Conservation (phyloP, 257 asterid species). For the Penstemon newberryi region DNA sequence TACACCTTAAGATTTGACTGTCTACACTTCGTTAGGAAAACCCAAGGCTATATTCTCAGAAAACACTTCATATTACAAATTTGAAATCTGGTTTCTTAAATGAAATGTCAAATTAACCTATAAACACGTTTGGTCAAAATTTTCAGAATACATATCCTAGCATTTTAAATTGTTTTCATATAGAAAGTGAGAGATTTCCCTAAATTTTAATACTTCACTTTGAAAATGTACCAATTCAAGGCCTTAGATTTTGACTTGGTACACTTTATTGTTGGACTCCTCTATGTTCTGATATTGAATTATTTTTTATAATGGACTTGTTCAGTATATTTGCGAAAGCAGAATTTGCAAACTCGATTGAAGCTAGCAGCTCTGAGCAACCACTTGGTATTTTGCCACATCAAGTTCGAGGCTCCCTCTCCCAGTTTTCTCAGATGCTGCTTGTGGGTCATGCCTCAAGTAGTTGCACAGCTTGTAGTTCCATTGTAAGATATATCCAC, state of each 20-base stretch:
- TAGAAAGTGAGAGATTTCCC: too few relatives aligned
- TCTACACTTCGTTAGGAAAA: not conserved
- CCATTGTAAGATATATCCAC: slow-evolving; percentile 49
- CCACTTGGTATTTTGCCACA: slow-evolving; percentile 96
- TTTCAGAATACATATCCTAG: not conserved
- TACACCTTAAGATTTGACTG: not conserved
- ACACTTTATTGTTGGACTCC: slow-evolving; percentile 4
- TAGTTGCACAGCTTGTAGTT: slow-evolving; percentile 91
- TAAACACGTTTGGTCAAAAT: not conserved
- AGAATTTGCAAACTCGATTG: slow-evolving; percentile 63
- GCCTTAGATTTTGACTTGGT: slow-evolving; percentile 11
- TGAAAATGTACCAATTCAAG: not conserved
- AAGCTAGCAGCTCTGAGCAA: slow-evolving; percentile 47
- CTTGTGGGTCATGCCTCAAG: slow-evolving; percentile 87
- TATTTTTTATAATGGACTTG: slow-evolving; percentile 11
- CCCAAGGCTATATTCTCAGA: not conserved
- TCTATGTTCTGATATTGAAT: not conserved
- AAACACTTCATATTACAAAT: not conserved
- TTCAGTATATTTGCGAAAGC: slow-evolving; percentile 75
- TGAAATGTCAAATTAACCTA: not conserved
- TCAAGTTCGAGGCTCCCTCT: slow-evolving; percentile 87
- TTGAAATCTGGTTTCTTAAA: not conserved
- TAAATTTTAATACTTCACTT: not conserved
- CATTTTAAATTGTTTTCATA: not conserved
- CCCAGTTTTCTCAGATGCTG: slow-evolving; percentile 89